phyloP scores from a whole-genome alignment of 805 yeast species.

The Metschnikowia similis region DNA sequence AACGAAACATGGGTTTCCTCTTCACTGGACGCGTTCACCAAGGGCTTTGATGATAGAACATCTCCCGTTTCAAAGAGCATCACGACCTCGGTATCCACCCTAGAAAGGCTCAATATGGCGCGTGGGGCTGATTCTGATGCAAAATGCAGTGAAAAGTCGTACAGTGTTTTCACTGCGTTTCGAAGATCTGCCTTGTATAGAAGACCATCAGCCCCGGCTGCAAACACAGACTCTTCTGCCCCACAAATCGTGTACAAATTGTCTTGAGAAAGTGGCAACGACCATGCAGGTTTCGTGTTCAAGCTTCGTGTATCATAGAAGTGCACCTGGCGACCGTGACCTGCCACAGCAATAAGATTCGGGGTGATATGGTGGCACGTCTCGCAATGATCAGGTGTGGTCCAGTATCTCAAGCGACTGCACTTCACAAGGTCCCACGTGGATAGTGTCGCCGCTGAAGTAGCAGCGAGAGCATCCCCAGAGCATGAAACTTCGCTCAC shows the following conservation, averaged over 20 bases:
- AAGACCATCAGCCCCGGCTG: constrained; percentile 18
- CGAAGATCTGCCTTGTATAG: constrained; percentile 16
- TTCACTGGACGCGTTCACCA: background rate
- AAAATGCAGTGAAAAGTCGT: background rate
- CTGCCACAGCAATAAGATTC: constrained; percentile 14
- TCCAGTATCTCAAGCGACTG: constrained; percentile 7
- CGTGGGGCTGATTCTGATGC: background rate
- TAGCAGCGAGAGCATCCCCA: constrained; percentile 9
- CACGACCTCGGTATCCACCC: background rate
- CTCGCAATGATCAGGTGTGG: constrained; percentile 10
- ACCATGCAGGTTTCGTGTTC: constrained; percentile 9
- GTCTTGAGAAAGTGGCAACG: constrained; percentile 10
- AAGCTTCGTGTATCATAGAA: constrained; percentile 12
- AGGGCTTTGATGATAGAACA: background rate
- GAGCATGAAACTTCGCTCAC: constrained; percentile 9
- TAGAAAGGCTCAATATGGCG: background rate
- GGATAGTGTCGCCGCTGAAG: constrained; percentile 10
- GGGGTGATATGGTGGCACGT: constrained; percentile 9
- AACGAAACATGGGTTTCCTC: background rate
- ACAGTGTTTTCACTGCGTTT: background rate
- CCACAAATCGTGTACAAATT: constrained; percentile 15
- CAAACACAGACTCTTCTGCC: constrained; percentile 6
- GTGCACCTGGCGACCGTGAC: constrained; percentile 15
- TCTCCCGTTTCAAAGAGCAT: background rate
- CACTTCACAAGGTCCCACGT: constrained; percentile 14